These are phyloP conservation scores for Ophiostoma sp. DNA, from an alignment of 2,329 filamentous ascomycete species.

Conservation along the genomic window DNA sequence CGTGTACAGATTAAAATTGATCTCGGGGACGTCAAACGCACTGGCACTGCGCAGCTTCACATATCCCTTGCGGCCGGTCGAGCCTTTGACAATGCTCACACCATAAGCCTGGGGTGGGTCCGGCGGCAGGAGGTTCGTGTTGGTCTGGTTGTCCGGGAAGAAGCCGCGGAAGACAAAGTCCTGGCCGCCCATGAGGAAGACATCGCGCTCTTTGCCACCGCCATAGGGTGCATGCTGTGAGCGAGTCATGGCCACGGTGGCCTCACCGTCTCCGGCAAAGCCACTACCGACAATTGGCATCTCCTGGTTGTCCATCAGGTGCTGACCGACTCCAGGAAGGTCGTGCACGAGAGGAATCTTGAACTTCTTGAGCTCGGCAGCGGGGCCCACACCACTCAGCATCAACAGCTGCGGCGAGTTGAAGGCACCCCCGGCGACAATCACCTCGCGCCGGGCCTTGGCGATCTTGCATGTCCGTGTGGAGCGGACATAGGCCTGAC, in stretches of 20 bases:
- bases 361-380: slow-evolving; percentile 42
- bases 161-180: slow-evolving; percentile 54
- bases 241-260: neutral
- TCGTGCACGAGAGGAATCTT: slow-evolving; percentile 48
- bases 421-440: slow-evolving; percentile 52
- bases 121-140: slow-evolving; percentile 32
- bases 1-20: neutral
- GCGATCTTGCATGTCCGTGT: neutral
- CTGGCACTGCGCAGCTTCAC: neutral
- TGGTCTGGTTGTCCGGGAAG: slow-evolving; percentile 41
- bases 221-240: neutral
- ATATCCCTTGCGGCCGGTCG: neutral
- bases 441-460: slow-evolving; percentile 45
- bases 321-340: slow-evolving; percentile 52
- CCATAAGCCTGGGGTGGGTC: slow-evolving; percentile 38
- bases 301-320: slow-evolving; percentile 49
- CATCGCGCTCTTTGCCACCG: neutral
- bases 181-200: slow-evolving; percentile 49
- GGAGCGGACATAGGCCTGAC: neutral
- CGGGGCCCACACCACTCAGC: slow-evolving; percentile 35
- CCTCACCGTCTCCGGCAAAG: slow-evolving; percentile 50
- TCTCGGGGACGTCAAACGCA: neutral
- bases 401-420: slow-evolving; percentile 54
- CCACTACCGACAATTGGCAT: slow-evolving; percentile 34
- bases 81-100: slow-evolving; percentile 33